Base-by-base conservation (phyloP, 768 basidiomycete genomes). In the Boletus fagicola region DNA sequence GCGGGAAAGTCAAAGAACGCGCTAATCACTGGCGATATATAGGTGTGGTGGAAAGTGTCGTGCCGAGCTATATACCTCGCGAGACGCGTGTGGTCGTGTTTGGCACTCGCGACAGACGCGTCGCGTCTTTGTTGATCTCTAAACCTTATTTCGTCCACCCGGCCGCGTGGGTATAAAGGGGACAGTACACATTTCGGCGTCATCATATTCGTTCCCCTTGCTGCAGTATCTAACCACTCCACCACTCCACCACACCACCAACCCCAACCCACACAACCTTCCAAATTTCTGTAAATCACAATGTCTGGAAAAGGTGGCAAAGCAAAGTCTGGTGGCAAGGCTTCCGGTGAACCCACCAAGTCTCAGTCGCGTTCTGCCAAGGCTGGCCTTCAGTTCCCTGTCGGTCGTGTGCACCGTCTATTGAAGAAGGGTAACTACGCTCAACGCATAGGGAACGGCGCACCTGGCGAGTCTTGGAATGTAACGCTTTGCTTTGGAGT, bases 271-370 rank as follows among this genome's bases (percentile, higher is more conserved):
- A 30, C 22, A 4, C 28, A 20, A 30, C 33, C 18, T 12, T 33
- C 9, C 18, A 39, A 20, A 40, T 22, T 31, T 15, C 28, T 54
- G 43, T 60, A 12, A 61, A 61, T 43, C 43, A 65, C 51, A 54
- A 72, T 72, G 74, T 75, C 76, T 69, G 72, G 75, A 54, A 80
- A 74, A 65, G 67, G 74, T 35, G 76, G 76, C 33, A 90, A 90
- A 75, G 84, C 86, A 47, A 78, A 83, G 63, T 82, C 86, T 53
- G 88, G 87, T 66, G 85, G 89, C 65, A 84, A 83, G 65, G 78
- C 84, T n/a, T 61, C 74, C 11, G 76, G 75, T 61, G 75, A 74
- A 3, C 5, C 60, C 10, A 16, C 44, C 51, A 76, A 76, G 46
- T 71, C 76, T 1, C 60, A 62, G 39, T 77, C 75, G 3, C 75